Percentiles rank a stretch among this genome's conserved stretches.
Evolutionary conservation across 2,329 filamentous ascomycete genomes (phyloP).

Genomic region (Daldinia eschscholtzii): DNA sequence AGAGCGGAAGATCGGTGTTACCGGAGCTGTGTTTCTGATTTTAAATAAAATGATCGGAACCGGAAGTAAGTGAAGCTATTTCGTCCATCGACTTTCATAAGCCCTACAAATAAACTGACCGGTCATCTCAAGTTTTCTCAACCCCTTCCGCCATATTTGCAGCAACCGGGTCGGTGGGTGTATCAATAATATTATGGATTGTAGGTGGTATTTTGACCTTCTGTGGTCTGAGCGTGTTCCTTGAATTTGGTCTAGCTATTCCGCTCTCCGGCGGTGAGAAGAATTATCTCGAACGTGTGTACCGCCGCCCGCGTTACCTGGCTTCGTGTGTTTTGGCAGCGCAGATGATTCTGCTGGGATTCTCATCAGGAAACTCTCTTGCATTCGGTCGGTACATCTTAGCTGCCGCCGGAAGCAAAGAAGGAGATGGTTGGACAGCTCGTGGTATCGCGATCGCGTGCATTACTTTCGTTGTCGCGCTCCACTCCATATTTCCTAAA

Average conservation of each 20-base stretch:
- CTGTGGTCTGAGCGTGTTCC: conserved; percentile 70
- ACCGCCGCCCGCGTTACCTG: conserved; percentile 68
- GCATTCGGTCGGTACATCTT: conserved; percentile 71
- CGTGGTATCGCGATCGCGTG: conserved; percentile 68
- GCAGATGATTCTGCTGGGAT: conserved; percentile 72
- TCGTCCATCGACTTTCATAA: not conserved
- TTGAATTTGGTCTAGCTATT: conserved; percentile 73
- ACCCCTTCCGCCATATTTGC: conserved; percentile 66
- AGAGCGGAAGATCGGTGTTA: conserved; percentile 64
- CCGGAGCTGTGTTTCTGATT: conserved; percentile 66
- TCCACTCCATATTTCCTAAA: conserved; percentile 67
- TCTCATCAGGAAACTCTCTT: conserved; percentile 69
- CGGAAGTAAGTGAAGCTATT: conserved; percentile 60
- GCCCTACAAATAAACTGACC: conserved; percentile 16
- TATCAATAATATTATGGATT: conserved; percentile 56
- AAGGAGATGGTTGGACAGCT: conserved; percentile 66
- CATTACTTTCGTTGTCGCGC: conserved; percentile 65
- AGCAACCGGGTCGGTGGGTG: conserved; percentile 65
- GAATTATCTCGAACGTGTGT: conserved; percentile 75
- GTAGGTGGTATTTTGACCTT: conserved; percentile 66
- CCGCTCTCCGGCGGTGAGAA: conserved; percentile 74
- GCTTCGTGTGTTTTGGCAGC: conserved; percentile 70
- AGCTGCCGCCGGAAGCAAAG: conserved; percentile 62
- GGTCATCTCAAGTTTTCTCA: conserved; percentile 60
- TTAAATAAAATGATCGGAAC: conserved; percentile 71